Percentiles rank a stretch among this genome's conserved stretches.
Evolutionary conservation across 2,329 filamentous ascomycete species (phyloP).

Genomic region (Teratosphaeria destructans): DNA sequence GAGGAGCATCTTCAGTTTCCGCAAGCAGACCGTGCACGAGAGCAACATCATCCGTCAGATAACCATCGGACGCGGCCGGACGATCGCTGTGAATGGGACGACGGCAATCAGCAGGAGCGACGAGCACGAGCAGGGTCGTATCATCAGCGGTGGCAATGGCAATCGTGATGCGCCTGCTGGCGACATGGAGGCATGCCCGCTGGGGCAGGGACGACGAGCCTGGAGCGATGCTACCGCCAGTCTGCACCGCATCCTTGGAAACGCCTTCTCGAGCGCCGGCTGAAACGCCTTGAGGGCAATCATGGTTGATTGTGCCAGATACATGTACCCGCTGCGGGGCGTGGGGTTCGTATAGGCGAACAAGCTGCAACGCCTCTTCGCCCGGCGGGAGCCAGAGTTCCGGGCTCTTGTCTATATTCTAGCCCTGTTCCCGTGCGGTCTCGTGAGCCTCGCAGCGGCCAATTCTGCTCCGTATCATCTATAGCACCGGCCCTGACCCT

Average conservation of each 20-base stretch:
- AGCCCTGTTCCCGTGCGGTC: too few relatives aligned
- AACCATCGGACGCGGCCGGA: slow-evolving; percentile 19
- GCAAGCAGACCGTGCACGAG: slow-evolving; percentile 7
- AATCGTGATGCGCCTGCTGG: not conserved
- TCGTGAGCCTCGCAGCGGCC: too few relatives aligned
- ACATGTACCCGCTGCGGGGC: too few relatives aligned
- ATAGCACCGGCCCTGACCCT: too few relatives aligned
- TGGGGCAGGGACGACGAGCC: not conserved
- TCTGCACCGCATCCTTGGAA: not conserved
- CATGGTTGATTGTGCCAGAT: too few relatives aligned
- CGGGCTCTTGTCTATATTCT: too few relatives aligned
- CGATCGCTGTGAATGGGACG: slow-evolving; percentile 17
- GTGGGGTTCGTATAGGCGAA: too few relatives aligned
- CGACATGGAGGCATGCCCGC: not conserved
- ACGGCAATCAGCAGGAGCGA: slow-evolving; percentile 8
- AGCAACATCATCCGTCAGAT: slow-evolving; percentile 8
- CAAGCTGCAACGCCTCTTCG: too few relatives aligned
- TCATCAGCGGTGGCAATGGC: not conserved
- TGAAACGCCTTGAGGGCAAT: not conserved
- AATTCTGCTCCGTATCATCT: too few relatives aligned
- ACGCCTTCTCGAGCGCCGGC: not conserved
- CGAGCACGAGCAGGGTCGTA: not conserved
- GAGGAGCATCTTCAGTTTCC: slow-evolving; percentile 15
- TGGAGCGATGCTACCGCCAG: not conserved
- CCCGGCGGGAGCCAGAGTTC: too few relatives aligned